Evolutionary conservation across 1,284 basidiomycete species (phyloP).

Genomic region (Porodaedalea pini): DNA sequence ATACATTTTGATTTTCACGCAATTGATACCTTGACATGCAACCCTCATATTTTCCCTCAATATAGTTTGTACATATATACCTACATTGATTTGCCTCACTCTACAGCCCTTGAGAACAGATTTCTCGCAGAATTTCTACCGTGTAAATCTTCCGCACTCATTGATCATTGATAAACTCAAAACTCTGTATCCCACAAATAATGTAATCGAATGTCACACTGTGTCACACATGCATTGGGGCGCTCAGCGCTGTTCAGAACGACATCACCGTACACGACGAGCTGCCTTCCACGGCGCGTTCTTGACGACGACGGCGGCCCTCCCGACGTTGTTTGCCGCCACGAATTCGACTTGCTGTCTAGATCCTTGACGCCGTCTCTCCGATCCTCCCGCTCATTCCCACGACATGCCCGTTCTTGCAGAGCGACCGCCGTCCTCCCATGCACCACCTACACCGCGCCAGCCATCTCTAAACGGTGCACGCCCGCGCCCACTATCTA

Average conservation of each 20-base stretch:
- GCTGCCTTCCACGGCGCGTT: background rate
- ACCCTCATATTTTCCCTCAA: too few species aligned
- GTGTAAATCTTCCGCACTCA: too few species aligned
- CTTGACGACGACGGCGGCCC: background rate
- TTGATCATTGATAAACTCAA: too few species aligned
- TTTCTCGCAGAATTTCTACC: too few species aligned
- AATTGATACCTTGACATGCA: too few species aligned
- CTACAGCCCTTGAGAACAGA: too few species aligned
- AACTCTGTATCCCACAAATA: too few species aligned
- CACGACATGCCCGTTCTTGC: constrained; percentile 16
- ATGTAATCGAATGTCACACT: too few species aligned
- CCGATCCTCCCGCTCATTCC: background rate
- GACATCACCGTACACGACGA: constrained; percentile 1
- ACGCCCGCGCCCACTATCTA: constrained; percentile 18
- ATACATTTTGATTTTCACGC: too few species aligned
- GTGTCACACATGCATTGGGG: background rate
- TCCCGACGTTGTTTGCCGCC: background rate
- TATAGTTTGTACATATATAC: too few species aligned
- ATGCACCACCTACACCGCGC: constrained; percentile 10
- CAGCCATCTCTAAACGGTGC: constrained; percentile 13
- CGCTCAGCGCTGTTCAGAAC: background rate
- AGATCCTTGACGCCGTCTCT: background rate
- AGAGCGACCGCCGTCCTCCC: constrained; percentile 16
- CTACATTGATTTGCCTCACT: too few species aligned
- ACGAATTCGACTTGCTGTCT: background rate